Conservation (phyloP, 305 asterid species). For the Lippia alba region DNA sequence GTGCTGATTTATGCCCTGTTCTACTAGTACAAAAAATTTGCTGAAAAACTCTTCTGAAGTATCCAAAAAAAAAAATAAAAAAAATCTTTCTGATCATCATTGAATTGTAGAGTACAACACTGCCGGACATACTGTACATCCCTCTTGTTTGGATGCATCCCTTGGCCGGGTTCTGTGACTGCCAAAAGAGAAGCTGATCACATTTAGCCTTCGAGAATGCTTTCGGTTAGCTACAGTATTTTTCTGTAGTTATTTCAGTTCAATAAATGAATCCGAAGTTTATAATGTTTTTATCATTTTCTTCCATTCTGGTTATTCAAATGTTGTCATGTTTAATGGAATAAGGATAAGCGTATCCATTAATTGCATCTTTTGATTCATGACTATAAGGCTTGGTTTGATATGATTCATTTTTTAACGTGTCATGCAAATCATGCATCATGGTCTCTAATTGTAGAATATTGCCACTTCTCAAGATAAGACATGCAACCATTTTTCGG, state of each 20-base stretch:
- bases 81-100: conserved; percentile 16
- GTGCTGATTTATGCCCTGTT: not conserved
- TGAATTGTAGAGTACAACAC: conserved; percentile 14
- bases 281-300: not conserved
- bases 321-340: conserved; percentile 4
- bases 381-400: not conserved
- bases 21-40: not conserved
- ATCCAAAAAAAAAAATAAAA: not conserved
- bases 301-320: conserved; percentile 14
- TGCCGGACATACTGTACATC: not conserved
- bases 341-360: not conserved
- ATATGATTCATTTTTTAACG: conserved; percentile 18
- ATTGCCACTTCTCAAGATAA: conserved; percentile 12
- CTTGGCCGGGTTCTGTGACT: conserved; percentile 13
- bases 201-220: conserved; percentile 15
- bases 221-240: conserved; percentile 8
- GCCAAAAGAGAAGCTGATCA: not conserved
- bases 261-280: not conserved
- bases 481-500: conserved; percentile 14
- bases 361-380: conserved; percentile 6
- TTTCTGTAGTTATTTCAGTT: conserved; percentile 6
- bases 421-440: not conserved
- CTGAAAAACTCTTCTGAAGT: too few species aligned
- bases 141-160: not conserved
- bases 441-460: conserved; percentile 12